These are phyloP conservation scores for Dioscorea dumetorum DNA, from an alignment of 106 monocot genomes.

Conservation along the genomic window DNA sequence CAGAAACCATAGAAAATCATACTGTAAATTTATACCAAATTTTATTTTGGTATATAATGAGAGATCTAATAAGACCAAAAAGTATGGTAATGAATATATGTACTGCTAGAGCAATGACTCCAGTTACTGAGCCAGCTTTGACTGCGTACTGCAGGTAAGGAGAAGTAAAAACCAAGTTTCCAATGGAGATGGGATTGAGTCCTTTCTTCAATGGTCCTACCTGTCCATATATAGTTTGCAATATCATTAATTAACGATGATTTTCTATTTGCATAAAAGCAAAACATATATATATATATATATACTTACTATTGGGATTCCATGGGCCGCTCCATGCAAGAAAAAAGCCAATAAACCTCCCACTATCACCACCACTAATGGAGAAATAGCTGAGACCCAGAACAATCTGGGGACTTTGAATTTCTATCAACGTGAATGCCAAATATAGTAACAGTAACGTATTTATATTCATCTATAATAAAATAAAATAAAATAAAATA, in stretches of 20 bases:
- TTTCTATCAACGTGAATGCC: constrained; percentile 29
- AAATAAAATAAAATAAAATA: background rate
- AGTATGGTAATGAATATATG: background rate
- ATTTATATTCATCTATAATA: background rate
- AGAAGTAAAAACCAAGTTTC: constrained; percentile 35
- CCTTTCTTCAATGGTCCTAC: constrained; percentile 83
- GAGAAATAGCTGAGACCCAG: constrained; percentile 70
- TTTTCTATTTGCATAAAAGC: too few species aligned
- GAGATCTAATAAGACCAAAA: background rate
- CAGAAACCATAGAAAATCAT: background rate
- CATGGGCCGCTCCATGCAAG: constrained; percentile 48
- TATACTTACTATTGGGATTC: constrained; percentile 58
- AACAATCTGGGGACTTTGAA: constrained; percentile 46
- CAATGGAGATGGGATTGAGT: constrained; percentile 63
- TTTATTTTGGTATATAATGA: too few species aligned
- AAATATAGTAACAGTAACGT: constrained; percentile 3
- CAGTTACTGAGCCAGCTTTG: constrained; percentile 60
- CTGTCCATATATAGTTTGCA: constrained; percentile 13
- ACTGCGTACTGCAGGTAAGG: constrained; percentile 26
- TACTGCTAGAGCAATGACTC: constrained; percentile 78
- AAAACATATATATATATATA: too few species aligned
- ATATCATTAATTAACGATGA: too few species aligned
- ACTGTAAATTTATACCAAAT: too few species aligned
- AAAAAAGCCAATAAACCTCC: constrained; percentile 57
- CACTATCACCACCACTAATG: constrained; percentile 48